Evolutionary conservation across 495 filamentous ascomycete species (phyloP).

Genomic region (Geoglossum glabrum): DNA sequence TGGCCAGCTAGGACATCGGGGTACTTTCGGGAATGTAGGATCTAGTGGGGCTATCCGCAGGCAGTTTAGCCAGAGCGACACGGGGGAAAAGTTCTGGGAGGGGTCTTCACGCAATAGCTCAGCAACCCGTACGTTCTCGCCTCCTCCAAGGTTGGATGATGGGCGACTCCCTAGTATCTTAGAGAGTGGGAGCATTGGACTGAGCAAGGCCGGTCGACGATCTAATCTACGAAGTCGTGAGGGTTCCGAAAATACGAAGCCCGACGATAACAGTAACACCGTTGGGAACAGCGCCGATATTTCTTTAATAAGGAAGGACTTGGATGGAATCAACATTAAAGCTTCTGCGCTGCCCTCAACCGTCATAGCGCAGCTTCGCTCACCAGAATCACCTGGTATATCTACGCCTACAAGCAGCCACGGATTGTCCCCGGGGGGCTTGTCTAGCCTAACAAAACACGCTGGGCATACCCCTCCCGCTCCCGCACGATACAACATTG

Average conservation of each 20-base stretch:
- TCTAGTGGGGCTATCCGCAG: neutral
- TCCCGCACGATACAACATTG: neutral
- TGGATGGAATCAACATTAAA: constrained; percentile 7
- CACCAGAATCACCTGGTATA: constrained; percentile 2
- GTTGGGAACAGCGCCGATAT: constrained; percentile 4
- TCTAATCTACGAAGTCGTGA: neutral
- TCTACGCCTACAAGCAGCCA: neutral
- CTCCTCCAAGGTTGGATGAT: neutral
- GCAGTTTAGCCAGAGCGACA: neutral
- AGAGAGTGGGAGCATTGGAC: neutral
- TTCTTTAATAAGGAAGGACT: constrained; percentile 4
- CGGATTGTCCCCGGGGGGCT: neutral
- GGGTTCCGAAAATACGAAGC: neutral
- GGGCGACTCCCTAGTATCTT: neutral
- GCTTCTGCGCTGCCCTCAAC: constrained; percentile 3
- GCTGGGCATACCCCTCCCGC: constrained; percentile 5
- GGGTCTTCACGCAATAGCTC: constrained; percentile 1
- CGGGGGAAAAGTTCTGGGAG: constrained; percentile 5
- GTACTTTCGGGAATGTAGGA: neutral
- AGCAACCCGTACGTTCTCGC: constrained; percentile 4
- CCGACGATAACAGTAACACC: too few relatives aligned
- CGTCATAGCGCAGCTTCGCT: neutral
- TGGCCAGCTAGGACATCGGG: neutral
- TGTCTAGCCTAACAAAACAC: constrained; percentile 2
- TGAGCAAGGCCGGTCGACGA: neutral